Conservation (phyloP, 371 early-diverging fungal genomes). For the Mucor circinelloides region DNA sequence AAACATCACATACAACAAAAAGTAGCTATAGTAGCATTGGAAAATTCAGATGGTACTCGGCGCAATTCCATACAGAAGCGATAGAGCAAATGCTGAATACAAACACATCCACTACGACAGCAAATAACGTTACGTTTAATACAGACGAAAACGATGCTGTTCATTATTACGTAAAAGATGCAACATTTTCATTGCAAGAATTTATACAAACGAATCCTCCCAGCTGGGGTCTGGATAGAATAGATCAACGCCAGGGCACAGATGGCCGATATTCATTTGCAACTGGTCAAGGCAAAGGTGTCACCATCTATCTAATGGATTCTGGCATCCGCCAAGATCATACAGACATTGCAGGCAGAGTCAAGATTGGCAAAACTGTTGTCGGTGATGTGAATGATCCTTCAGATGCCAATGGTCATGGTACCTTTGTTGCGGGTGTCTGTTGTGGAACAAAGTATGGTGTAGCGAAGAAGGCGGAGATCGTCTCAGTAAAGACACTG, state of each 20-base stretch:
- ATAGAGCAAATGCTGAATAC: constrained; percentile 25
- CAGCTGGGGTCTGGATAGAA: constrained; percentile 52
- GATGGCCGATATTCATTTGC: constrained; percentile 42
- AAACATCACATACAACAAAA: not conserved
- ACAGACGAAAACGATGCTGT: constrained; percentile 15
- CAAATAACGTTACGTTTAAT: not conserved
- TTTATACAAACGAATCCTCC: constrained; percentile 45
- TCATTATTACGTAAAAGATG: constrained; percentile 48
- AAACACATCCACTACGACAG: not conserved
- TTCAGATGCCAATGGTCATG: constrained; percentile 42
- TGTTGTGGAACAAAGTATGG: constrained; percentile 63
- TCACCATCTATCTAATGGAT: constrained; percentile 44
- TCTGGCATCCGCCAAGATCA: constrained; percentile 38
- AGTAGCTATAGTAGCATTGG: constrained; percentile 35
- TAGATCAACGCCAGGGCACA: constrained; percentile 45
- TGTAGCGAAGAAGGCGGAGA: constrained; percentile 59
- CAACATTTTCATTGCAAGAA: constrained; percentile 40
- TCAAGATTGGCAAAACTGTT: constrained; percentile 34
- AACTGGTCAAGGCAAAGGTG: constrained; percentile 31
- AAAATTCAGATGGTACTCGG: constrained; percentile 44
- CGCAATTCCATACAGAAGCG: constrained; percentile 26
- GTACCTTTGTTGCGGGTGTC: constrained; percentile 70
- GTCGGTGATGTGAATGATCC: constrained; percentile 29
- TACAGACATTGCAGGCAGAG: constrained; percentile 40
- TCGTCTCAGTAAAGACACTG: constrained; percentile 68